Evolutionary conservation across 2,329 filamentous ascomycete species (phyloP).

Genomic region (Pseudogymnoascus sp.): DNA sequence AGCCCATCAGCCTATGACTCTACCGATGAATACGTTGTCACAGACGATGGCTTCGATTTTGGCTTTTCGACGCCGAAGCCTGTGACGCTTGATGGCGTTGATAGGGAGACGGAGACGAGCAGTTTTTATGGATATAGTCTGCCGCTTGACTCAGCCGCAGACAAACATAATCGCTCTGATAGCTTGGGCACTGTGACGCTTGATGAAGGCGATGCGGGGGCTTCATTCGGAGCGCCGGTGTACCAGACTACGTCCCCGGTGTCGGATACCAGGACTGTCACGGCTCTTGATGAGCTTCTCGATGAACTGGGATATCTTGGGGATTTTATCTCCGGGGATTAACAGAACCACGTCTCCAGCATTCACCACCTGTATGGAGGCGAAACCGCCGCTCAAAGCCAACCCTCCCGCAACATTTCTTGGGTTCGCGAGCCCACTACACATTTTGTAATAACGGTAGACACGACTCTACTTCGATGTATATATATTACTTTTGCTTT

Average conservation of each 20-base stretch:
- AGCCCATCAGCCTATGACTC: conserved; percentile 17
- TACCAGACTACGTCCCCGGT: neutral
- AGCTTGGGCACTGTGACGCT: conserved; percentile 12
- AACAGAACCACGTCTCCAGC: neutral
- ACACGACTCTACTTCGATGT: neutral
- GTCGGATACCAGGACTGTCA: neutral
- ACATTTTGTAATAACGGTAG: neutral
- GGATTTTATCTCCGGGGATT: conserved; percentile 32
- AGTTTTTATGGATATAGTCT: neutral
- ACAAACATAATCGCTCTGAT: neutral
- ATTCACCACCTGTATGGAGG: no score
- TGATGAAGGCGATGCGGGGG: conserved; percentile 22
- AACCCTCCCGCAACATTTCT: neutral
- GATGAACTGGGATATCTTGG: conserved; percentile 44
- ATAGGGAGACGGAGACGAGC: neutral
- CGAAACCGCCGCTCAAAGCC: neutral
- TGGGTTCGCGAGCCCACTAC: neutral
- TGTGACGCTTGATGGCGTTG: neutral
- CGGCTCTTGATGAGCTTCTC: conserved; percentile 37
- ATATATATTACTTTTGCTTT: neutral
- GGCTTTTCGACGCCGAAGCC: conserved; percentile 1
- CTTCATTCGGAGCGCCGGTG: conserved; percentile 12
- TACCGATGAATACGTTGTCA: conserved; percentile 12
- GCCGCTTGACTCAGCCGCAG: neutral
- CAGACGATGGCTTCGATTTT: conserved; percentile 20